Base-by-base conservation (phyloP, 148 eudicot genomes). In the Limonium bicolor region DNA sequence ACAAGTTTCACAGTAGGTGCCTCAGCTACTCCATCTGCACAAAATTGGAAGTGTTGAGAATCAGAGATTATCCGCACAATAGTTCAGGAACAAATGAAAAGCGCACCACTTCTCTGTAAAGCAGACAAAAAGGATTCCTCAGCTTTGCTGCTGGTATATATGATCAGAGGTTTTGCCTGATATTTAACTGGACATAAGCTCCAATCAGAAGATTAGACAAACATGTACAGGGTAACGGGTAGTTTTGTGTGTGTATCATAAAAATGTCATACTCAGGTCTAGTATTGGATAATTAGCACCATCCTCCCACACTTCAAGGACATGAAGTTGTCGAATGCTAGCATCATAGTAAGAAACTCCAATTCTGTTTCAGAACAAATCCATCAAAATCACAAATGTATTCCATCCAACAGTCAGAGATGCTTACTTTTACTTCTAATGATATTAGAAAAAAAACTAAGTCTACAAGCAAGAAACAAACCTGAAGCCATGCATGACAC, bases 241-340 rank as follows among this genome's bases (percentile, higher is more conserved):
- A n/a, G n/a, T n/a, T n/a, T n/a, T n/a, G n/a, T n/a, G n/a, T n/a
- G n/a, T n/a, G n/a, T n/a, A n/a, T n/a, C 31, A 43, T 5, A 43
- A 22, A 42, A 23, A 20, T n/a, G 24, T 48, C 63, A 16, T 78
- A 90, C 99, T 82, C 70, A 90, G 60, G 60, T 85, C 78, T 57
- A 90, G 54, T 38, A 85, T 35, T n/a, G 87, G 74, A 69, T 68
- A 90, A 52, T 71, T 94, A 50, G 56, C 56, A 55, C 66, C 78
- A 58, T 85, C 88, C 73, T 90, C 99, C 93, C 94, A 90, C 54
- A 78, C 52, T 67, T 90, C 99, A 56, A 85, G 58, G 57, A 90
- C 94, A 65, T 71, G 61, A 46, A 90, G 99, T 56, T 90, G 88
- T 42, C 82, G 71, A 14, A 46, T 54, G 28, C 72, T 69, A 28